phyloP scores from a whole-genome alignment of 176 grass and related monocot species.

The Eleusine indica region DNA sequence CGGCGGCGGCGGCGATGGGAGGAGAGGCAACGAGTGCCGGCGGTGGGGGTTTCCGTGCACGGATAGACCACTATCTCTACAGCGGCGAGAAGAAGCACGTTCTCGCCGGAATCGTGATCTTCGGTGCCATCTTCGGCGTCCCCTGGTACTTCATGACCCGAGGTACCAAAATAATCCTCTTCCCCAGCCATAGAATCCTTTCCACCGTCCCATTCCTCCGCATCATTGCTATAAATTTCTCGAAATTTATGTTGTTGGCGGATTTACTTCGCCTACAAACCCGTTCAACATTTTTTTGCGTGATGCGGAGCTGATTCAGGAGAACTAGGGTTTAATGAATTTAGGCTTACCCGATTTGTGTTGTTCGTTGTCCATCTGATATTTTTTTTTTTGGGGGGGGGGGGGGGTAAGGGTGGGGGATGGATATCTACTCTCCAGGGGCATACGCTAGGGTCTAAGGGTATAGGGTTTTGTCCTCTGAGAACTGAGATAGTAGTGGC shows the following conservation, averaged over 20 bases:
- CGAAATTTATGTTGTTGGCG: neutral
- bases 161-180: slow-evolving; percentile 47
- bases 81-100: slow-evolving; percentile 97
- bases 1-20: slow-evolving; percentile 40
- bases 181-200: neutral
- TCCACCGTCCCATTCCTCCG: neutral
- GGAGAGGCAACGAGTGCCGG: slow-evolving; percentile 39
- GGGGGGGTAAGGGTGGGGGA: too few relatives aligned
- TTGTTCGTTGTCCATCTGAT: neutral
- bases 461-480: neutral
- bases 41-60: slow-evolving; percentile 53
- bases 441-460: neutral
- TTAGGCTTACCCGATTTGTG: neutral
- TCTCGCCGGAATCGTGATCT: slow-evolving; percentile 72
- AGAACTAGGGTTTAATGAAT: slow-evolving; percentile 38
- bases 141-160: slow-evolving; percentile 84
- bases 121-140: slow-evolving; percentile 68
- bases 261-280: neutral
- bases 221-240: neutral
- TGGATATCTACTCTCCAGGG: neutral
- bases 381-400: neutral
- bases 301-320: neutral
- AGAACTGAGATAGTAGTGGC: neutral
- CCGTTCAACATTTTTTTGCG: neutral
- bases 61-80: slow-evolving; percentile 76